Evolutionary conservation across 805 yeast species (phyloP), one percentile per base, ranked within the genome.

Genomic region (Nakazawaea wyomingensis): DNA sequence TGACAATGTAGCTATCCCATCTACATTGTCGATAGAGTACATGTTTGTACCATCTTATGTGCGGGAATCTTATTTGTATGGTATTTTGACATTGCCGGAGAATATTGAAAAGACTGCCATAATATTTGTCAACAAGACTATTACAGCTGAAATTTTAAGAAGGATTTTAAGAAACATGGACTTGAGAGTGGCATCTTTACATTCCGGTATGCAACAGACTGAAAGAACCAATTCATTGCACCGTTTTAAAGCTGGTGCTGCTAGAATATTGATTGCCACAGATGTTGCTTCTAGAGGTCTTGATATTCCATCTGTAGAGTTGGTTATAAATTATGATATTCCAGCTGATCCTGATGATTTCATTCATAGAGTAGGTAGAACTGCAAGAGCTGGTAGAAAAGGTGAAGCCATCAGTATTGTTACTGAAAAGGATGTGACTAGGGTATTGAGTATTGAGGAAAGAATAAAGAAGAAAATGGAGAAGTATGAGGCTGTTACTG

Each of bases 311-410:
- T 68, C 79, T 18, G 93, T 85, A 38, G 91, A 83, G 56, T 64
- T 83, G 46, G 93, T 85, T 30, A 68, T 85, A 35, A 85, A 85
- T 58, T 85, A 80, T 53, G 93, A 85, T 58, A 78, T 85, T 41
- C 93, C 95, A 21, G 81, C 87, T 18, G 93, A 85, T 57, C 85
- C 91, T 4, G 86, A 85, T 60, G 86, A 89, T 9, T 85, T 82
- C 55, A 81, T 85, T 51, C 95, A 85, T 60, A 71, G 96, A 64
- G 96, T 90, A 27, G 97, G 97, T 45, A 82, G 97, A 69, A 89
- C 96, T 27, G 99, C 98, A 8, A 85, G 99, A 75, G 98, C 98
- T 2, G 98, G 98, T 2, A 74, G 95, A 53, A 65, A 68, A 39
- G 99, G 99, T 65, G 87, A 80, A 49, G 76, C 95, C 5, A 68